Evolutionary conservation across 2,329 filamentous ascomycete species (phyloP), one percentile per base, ranked within the genome.

Genomic region (Exophiala sideris): DNA sequence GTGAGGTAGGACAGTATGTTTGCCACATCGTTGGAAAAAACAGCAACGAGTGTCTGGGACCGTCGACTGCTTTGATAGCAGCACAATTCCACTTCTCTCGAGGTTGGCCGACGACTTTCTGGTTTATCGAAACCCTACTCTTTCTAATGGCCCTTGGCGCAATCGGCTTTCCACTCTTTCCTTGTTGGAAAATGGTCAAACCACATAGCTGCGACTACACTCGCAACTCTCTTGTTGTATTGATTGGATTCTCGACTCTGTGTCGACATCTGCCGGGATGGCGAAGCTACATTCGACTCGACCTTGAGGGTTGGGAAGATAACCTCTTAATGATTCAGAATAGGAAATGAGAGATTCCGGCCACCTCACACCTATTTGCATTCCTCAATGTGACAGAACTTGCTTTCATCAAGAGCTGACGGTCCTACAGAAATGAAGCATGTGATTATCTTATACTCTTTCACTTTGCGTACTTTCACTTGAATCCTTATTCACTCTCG

Each of bases 81-180:
- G 50, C 48, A 46, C 35, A 50, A 64, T 68, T 72, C 71, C 71
- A 64, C 66, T 68, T 64, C 70, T 65, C 56, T 66, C 66, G 73
- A 77, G 74, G 73, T 71, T 74, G 74, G 76, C 72, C 72, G 68
- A 69, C 66, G 56, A 51, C 52, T 62, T 73, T 70, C 68, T 67
- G 70, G 73, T 73, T 72, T 66, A 60, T 66, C 62, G 56, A 66
- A 68, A 67, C 68, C 69, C 68, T 65, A 68, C 66, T 68, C 64
- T 63, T 69, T 68, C 64, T 69, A 68, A 69, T 71, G 65, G 63
- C 65, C 63, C 67, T 60, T 61, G 59, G 57, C 53, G 58, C 64
- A 66, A 67, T 65, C 63, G 67, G 64, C 62, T 62, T 60, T 64
- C 62, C 54, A 58, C 56, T 59, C 64, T 56, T 56, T 64, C 61